phyloP scores from a whole-genome alignment of 106 monocot species.

The Apostasia ramifera region DNA sequence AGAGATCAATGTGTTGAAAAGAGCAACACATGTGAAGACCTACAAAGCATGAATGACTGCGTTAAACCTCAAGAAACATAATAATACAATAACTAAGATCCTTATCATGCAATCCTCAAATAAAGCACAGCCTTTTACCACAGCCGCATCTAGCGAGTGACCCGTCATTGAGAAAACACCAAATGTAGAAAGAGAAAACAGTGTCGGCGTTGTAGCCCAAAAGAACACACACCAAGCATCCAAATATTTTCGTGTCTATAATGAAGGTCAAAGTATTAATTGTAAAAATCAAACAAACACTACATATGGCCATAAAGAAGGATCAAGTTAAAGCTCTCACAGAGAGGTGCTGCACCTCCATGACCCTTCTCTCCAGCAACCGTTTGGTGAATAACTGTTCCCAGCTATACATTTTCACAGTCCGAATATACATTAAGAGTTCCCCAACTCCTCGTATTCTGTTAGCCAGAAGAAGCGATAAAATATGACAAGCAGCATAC shows the following conservation, averaged over 20 bases:
- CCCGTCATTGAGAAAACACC: constrained; percentile 78
- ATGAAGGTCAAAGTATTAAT: neutral
- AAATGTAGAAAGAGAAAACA: constrained; percentile 95
- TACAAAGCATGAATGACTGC: constrained; percentile 15
- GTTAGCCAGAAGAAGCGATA: neutral
- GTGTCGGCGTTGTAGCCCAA: constrained; percentile 96
- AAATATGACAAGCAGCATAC: neutral
- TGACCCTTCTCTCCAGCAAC: constrained; percentile 62
- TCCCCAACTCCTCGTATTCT: constrained; percentile 89
- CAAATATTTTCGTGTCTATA: constrained; percentile 89
- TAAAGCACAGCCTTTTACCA: constrained; percentile 35
- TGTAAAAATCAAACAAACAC: neutral
- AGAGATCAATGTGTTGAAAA: constrained; percentile 92
- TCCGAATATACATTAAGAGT: constrained; percentile 68
- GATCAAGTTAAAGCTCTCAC: constrained; percentile 32
- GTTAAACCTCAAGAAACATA: neutral
- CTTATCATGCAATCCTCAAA: neutral
- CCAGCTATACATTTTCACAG: constrained; percentile 92
- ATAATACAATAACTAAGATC: neutral
- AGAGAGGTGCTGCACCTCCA: constrained; percentile 89
- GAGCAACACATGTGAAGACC: constrained; percentile 97
- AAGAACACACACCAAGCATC: constrained; percentile 99
- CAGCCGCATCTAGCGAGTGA: constrained; percentile 81
- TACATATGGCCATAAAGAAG: neutral
- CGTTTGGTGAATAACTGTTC: constrained; percentile 59